Evolutionary conservation across 2,329 filamentous ascomycete genomes (phyloP).

Genomic region (Calonectria honghensis): DNA sequence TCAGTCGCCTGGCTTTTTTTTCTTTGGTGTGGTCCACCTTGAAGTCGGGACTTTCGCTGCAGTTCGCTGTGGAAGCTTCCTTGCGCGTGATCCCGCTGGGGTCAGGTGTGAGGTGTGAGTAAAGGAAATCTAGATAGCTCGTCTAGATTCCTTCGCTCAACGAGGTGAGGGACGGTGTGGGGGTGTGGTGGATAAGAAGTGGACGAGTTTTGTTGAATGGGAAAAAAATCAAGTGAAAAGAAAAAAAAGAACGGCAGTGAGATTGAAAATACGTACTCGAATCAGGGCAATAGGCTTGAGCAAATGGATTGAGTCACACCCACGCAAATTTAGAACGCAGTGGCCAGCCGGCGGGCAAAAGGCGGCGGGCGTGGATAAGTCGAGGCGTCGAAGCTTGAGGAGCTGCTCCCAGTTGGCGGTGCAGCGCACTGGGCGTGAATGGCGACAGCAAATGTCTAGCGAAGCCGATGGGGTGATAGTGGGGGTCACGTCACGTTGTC

Average conservation of each 20-base stretch:
- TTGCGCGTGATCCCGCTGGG: slow-evolving; percentile 35
- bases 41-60: slow-evolving; percentile 19
- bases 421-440: slow-evolving; percentile 26
- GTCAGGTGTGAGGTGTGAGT: slow-evolving; percentile 32
- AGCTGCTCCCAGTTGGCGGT: slow-evolving; percentile 7
- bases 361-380: slow-evolving; percentile 21
- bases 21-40: slow-evolving; percentile 30
- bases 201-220: slow-evolving; percentile 9
- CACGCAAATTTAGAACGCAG: slow-evolving; percentile 28
- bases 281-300: slow-evolving; percentile 19
- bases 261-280: not conserved
- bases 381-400: slow-evolving; percentile 32
- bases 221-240: slow-evolving; percentile 4
- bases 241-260: slow-evolving; percentile 24
- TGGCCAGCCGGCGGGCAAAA: slow-evolving; percentile 1
- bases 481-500: slow-evolving; percentile 56
- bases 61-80: slow-evolving; percentile 23
- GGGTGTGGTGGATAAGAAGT: slow-evolving; percentile 20
- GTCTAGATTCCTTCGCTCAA: slow-evolving; percentile 13
- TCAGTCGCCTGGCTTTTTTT: slow-evolving; percentile 26
- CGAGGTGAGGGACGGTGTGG: slow-evolving; percentile 29
- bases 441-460: slow-evolving; percentile 36
- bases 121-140: slow-evolving; percentile 29
- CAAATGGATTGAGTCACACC: slow-evolving; percentile 35
- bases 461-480: slow-evolving; percentile 52